Conservation (phyloP, 2,329 filamentous ascomycete species). For the Aspergillus carbonarius region DNA sequence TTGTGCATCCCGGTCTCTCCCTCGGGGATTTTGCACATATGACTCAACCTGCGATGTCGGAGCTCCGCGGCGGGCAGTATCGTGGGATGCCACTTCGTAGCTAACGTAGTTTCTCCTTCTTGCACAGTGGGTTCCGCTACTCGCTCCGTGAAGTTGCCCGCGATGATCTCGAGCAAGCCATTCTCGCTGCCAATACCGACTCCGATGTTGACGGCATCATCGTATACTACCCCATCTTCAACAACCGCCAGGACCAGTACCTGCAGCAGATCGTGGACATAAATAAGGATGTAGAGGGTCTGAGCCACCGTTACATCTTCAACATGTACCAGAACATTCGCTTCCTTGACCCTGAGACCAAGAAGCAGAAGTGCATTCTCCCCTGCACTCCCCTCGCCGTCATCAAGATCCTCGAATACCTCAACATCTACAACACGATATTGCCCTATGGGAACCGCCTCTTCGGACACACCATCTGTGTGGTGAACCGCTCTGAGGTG, state of each 20-base stretch:
- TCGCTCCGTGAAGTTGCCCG: conserved; percentile 80
- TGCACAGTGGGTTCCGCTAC: conserved; percentile 80
- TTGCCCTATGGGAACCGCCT: conserved; percentile 89
- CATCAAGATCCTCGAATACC: conserved; percentile 93
- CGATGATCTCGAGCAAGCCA: conserved; percentile 84
- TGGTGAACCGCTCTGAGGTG: conserved; percentile 95
- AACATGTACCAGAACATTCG: conserved; percentile 99
- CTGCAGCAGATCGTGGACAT: conserved; percentile 91
- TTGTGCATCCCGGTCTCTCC: conserved; percentile 10
- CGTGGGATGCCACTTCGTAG: conserved; percentile 14
- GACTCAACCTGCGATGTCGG: conserved; percentile 17
- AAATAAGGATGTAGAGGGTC: conserved; percentile 90
- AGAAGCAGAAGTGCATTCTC: conserved; percentile 82
- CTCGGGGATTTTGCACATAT: background rate
- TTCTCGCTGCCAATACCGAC: conserved; percentile 82
- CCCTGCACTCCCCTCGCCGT: conserved; percentile 95
- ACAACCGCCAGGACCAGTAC: conserved; percentile 86
- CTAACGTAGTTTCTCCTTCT: conserved; percentile 18
- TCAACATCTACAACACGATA: conserved; percentile 95
- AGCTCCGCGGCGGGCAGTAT: conserved; percentile 3
- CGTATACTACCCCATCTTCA: conserved; percentile 98
- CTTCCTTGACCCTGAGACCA: conserved; percentile 70
- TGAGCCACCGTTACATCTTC: conserved; percentile 90
- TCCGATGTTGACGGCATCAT: conserved; percentile 80
- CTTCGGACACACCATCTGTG: conserved; percentile 90